Percentiles rank a stretch among this genome's conserved stretches.
These are phyloP conservation scores for Candida hispaniensis DNA, from an alignment of 805 yeast species.

Conservation along the genomic window DNA sequence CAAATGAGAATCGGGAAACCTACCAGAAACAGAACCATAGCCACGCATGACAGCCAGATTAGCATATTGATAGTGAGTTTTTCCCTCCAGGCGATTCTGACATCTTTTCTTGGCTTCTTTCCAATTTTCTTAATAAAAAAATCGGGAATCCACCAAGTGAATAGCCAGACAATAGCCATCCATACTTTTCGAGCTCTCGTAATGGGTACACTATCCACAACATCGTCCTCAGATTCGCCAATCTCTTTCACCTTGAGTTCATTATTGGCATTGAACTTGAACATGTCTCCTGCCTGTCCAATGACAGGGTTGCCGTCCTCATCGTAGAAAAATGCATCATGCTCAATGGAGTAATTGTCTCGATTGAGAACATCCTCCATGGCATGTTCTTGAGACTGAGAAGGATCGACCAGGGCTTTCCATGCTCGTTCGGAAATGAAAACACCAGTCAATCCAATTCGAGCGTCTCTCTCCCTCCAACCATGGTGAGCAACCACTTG, in stretches of 20 bases:
- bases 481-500: constrained; percentile 24
- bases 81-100: constrained; percentile 35
- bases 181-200: constrained; percentile 29
- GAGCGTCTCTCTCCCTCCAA: constrained; percentile 32
- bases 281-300: constrained; percentile 29
- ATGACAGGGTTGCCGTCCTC: constrained; percentile 22
- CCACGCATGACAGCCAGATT: constrained; percentile 33
- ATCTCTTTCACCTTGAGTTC: constrained; percentile 25
- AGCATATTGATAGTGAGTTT: constrained; percentile 34
- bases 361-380: constrained; percentile 19
- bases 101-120: constrained; percentile 28
- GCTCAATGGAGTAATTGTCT: constrained; percentile 5
- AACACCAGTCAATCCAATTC: constrained; percentile 33
- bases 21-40: constrained; percentile 27
- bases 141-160: constrained; percentile 36
- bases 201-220: constrained; percentile 25
- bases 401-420: constrained; percentile 31
- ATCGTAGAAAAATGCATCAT: constrained; percentile 29
- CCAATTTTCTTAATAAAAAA: constrained; percentile 26
- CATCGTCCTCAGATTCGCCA: constrained; percentile 28
- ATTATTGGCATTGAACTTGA: constrained; percentile 22
- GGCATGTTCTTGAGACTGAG: constrained; percentile 17
- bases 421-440: constrained; percentile 34
- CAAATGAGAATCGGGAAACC: constrained; percentile 34
- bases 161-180: constrained; percentile 31